phyloP scores from a whole-genome alignment of 768 basidiomycete species.

The Sarcodon sp. region DNA sequence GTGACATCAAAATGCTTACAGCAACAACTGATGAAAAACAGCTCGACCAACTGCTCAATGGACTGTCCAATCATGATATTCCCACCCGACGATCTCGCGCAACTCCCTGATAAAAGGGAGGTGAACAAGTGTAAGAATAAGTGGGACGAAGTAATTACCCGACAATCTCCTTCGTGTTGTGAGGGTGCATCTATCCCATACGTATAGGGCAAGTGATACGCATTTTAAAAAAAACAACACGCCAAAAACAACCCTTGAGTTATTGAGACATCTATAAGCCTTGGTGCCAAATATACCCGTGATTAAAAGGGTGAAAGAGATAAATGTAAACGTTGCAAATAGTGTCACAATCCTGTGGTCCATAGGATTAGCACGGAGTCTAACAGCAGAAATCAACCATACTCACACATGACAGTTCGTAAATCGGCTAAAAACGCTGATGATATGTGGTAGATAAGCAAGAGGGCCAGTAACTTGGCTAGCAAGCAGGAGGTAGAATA shows the following conservation, averaged over 20 bases:
- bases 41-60: slow-evolving; percentile 36
- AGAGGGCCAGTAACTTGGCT: slow-evolving; percentile 42
- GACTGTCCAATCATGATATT: slow-evolving; percentile 25
- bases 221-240: slow-evolving; percentile 28
- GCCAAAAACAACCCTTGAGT: slow-evolving; percentile 38
- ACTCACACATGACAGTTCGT: slow-evolving; percentile 38
- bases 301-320: slow-evolving; percentile 20
- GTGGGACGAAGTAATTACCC: slow-evolving; percentile 18
- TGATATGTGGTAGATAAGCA: slow-evolving; percentile 28
- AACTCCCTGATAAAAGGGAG: slow-evolving; percentile 26
- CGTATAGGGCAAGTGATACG: slow-evolving; percentile 26
- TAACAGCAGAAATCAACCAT: slow-evolving; percentile 22
- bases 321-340: slow-evolving; percentile 6
- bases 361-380: background rate
- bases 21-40: slow-evolving; percentile 45
- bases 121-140: background rate
- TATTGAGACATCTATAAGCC: slow-evolving; percentile 51
- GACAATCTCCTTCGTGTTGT: slow-evolving; percentile 29
- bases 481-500: slow-evolving; percentile 43
- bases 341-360: slow-evolving; percentile 2
- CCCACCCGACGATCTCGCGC: slow-evolving; percentile 21
- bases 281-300: slow-evolving; percentile 54
- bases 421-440: slow-evolving; percentile 28
- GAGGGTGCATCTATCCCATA: slow-evolving; percentile 26
- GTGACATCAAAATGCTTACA: slow-evolving; percentile 27